Percentiles rank a stretch among this genome's conserved stretches.
phyloP scores from a whole-genome alignment of 352 stramenopile species.

The Pythium dissotocum region DNA sequence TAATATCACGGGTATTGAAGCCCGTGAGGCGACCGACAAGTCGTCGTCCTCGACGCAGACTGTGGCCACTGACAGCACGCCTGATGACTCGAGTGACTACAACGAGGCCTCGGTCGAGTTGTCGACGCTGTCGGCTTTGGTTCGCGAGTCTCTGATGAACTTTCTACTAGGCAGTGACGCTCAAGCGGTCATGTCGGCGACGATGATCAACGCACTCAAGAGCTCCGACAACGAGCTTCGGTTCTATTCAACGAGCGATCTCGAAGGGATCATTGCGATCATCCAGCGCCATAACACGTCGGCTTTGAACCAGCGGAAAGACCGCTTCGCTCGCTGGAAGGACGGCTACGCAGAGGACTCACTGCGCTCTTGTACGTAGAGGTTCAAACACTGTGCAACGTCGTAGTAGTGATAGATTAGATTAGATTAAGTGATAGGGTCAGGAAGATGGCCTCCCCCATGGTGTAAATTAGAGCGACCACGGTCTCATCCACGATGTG shows the following conservation, averaged over 20 bases:
- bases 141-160: constrained; percentile 14
- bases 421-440: no score
- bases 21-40: neutral
- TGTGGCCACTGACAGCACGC: neutral
- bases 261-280: constrained; percentile 14
- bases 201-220: neutral
- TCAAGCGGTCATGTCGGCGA: neutral
- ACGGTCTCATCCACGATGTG: no score
- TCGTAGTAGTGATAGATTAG: no score
- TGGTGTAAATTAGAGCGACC: no score
- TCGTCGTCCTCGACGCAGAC: neutral
- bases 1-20: constrained; percentile 5
- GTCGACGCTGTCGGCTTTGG: constrained; percentile 1
- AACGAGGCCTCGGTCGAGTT: constrained; percentile 10
- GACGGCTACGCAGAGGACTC: neutral
- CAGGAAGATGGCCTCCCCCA: no score
- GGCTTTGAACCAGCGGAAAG: constrained; percentile 11
- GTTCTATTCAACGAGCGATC: constrained; percentile 19
- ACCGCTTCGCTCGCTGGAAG: constrained; percentile 23
- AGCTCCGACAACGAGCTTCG: constrained; percentile 7
- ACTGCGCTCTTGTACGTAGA: neutral
- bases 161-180: constrained; percentile 17
- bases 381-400: no score
- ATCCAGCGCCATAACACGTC: constrained; percentile 12
- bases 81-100: neutral